phyloP scores from a whole-genome alignment of 768 basidiomycete species.

The Agrocybe chaxingu region DNA sequence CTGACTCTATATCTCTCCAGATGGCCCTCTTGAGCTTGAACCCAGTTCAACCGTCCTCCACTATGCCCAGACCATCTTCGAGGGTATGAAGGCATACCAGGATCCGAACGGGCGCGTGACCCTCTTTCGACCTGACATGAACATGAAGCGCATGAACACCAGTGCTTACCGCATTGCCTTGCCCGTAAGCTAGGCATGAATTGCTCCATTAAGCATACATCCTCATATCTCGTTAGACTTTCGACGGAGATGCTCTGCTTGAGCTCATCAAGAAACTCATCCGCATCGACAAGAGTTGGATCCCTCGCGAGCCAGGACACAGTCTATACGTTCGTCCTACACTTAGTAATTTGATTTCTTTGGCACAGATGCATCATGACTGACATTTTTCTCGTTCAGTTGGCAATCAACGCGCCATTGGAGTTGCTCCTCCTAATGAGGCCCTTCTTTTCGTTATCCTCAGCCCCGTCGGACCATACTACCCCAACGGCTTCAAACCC shows the following conservation, averaged over 20 bases:
- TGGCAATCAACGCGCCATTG: conserved; percentile 68
- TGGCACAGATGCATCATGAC: neutral
- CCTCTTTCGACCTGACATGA: conserved; percentile 94
- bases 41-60: conserved; percentile 84
- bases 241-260: conserved; percentile 71
- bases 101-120: conserved; percentile 68
- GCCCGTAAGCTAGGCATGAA: conserved; percentile 47
- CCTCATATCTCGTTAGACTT: conserved; percentile 45
- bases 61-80: conserved; percentile 89
- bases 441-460: conserved; percentile 85
- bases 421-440: conserved; percentile 73
- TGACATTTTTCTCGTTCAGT: conserved; percentile 40
- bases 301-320: conserved; percentile 83
- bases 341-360: conserved; percentile 39
- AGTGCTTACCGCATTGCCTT: conserved; percentile 77
- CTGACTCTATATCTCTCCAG: conserved; percentile 28
- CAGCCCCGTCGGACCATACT: conserved; percentile 84
- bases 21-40: conserved; percentile 70
- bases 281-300: conserved; percentile 83
- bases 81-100: conserved; percentile 93
- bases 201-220: neutral
- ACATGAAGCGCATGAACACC: conserved; percentile 93
- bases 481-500: conserved; percentile 85
- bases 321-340: conserved; percentile 91
- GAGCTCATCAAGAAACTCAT: conserved; percentile 86